Base-by-base conservation (phyloP, 2,329 filamentous ascomycete genomes). In the Stemphylium beticola region DNA sequence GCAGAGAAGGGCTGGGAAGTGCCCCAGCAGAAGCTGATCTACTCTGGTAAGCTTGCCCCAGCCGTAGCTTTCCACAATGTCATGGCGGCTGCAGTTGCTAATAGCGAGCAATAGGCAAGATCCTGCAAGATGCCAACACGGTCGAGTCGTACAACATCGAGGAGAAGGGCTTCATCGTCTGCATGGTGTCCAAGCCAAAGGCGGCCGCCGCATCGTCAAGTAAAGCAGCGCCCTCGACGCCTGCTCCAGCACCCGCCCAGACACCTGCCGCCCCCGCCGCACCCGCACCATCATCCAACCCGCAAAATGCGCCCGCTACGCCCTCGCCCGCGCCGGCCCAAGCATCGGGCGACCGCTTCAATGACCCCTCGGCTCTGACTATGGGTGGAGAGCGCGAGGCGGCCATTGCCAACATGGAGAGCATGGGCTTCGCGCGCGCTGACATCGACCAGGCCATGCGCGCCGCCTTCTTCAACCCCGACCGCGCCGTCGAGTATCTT, bases 81-180 rank as follows among this genome's bases (percentile, higher is more conserved):
- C 11, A 47, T 48, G 39, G 37, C 53, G 26, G 57, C 49, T 42
- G 40, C 65, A 61, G 57, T 42, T 68, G 61, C 64, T 74, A 57
- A 68, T 64, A 33, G 46, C 32, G 53, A 32, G 26, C 37, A 42
- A 52, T 68, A 97, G 93, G 95, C 81, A 99, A 99, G 83, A 98
- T 99, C 68, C 82, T 99, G 64, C 93, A 97, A 79, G 93, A 99
- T 89, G 92, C 92, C 59, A 95, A 97, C 74, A 96, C 93, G 2
- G 90, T 99, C 67, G 92, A 92, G 77, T 93, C 91, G 36, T 98
- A 98, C 82, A 96, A 92, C 79, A 98, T 99, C 61, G 93, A 99
- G 79, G 95, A 98, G 85, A 99, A 98, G 84, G 95, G 95, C 33
- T 99, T 98, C 76, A 92, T 99, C 70, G 95, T 99, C 57, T 99